These are phyloP conservation scores for Fragaria iinumae DNA, from an alignment of 306 rosid species.

Conservation along the genomic window DNA sequence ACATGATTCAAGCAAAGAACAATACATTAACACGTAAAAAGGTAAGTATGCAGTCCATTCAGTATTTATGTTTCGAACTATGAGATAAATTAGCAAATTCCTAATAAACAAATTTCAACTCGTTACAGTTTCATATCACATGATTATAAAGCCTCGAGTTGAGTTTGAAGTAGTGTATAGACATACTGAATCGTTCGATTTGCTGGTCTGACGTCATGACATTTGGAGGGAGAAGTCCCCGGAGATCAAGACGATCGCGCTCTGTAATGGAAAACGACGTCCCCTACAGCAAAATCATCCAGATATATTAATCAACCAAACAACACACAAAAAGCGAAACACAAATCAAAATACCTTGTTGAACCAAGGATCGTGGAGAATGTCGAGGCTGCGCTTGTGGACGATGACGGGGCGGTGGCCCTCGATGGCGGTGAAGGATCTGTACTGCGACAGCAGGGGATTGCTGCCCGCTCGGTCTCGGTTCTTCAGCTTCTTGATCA, in stretches of 20 bases:
- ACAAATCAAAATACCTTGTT: slow-evolving; percentile 49
- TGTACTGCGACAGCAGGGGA: slow-evolving; percentile 32
- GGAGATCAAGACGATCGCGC: slow-evolving; percentile 96
- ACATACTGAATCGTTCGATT: slow-evolving; percentile 91
- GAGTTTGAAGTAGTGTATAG: not conserved
- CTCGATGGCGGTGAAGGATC: slow-evolving; percentile 75
- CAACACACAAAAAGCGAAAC: not conserved
- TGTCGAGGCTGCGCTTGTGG: slow-evolving; percentile 92
- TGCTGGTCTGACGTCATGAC: slow-evolving; percentile 90
- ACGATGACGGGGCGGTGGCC: slow-evolving; percentile 85
- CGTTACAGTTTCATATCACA: no score
- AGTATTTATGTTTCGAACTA: no score
- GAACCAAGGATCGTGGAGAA: slow-evolving; percentile 99
- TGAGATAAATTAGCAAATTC: not conserved
- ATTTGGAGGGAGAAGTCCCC: slow-evolving; percentile 97
- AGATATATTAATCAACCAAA: not conserved
- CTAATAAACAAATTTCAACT: not conserved
- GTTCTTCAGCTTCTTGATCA: slow-evolving; percentile 47
- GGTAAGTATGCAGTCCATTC: not conserved
- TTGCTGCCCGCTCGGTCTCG: slow-evolving; percentile 23
- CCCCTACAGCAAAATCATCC: slow-evolving; percentile 50
- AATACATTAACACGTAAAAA: not conserved
- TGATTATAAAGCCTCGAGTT: not conserved
- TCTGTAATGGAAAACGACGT: slow-evolving; percentile 94
- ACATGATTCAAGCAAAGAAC: no score